Conservation (phyloP, 2,329 filamentous ascomycete genomes). For the Colletotrichum lindemuthianum region DNA sequence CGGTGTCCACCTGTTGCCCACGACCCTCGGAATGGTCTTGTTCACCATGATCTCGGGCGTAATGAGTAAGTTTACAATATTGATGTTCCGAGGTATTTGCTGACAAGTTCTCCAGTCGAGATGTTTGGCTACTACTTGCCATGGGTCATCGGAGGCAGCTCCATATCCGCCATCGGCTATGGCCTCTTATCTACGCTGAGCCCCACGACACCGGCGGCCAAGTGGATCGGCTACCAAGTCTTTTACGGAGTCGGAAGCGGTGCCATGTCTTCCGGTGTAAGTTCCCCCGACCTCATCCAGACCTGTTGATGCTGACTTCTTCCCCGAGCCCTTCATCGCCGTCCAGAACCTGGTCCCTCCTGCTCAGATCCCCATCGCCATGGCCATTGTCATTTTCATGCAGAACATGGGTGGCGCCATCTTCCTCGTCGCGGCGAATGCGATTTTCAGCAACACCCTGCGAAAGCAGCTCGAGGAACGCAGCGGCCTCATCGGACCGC, state of each 20-base stretch:
- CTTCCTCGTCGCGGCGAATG: conserved; percentile 35
- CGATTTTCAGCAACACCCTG: conserved; percentile 45
- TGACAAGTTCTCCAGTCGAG: conserved; percentile 8
- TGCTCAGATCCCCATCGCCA: conserved; percentile 23
- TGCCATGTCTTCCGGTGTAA: conserved; percentile 11
- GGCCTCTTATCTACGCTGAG: conserved; percentile 34
- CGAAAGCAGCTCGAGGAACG: conserved; percentile 40
- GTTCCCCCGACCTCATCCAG: conserved; percentile 38
- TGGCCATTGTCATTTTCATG: conserved; percentile 24
- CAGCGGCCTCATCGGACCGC: not conserved
- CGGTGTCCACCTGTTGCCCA: conserved; percentile 43
- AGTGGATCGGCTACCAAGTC: conserved; percentile 39
- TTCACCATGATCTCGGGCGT: conserved; percentile 41
- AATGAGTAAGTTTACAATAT: conserved; percentile 34
- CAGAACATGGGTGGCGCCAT: conserved; percentile 36
- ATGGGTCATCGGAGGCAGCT: conserved; percentile 29
- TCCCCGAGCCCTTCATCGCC: conserved; percentile 21
- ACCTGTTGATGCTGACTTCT: not conserved
- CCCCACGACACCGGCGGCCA: conserved; percentile 13
- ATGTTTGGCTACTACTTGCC: conserved; percentile 37
- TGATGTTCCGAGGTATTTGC: not conserved
- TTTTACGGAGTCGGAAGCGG: conserved; percentile 36
- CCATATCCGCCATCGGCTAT: conserved; percentile 32
- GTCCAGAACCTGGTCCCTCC: conserved; percentile 22
- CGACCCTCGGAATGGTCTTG: conserved; percentile 37